Evolutionary conservation across 495 filamentous ascomycete species (phyloP).

Genomic region (Physcia stellaris): DNA sequence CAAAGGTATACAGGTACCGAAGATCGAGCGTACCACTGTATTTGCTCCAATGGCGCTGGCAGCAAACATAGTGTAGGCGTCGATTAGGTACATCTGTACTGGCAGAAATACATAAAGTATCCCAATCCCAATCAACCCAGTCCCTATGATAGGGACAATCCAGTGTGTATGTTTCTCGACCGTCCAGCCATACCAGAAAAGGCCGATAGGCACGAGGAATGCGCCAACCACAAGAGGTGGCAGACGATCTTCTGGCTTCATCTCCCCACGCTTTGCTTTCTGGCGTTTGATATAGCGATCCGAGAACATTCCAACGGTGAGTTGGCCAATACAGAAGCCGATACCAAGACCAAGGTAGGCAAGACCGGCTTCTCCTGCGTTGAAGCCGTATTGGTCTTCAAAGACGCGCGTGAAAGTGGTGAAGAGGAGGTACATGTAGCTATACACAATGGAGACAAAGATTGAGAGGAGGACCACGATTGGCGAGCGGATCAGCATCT

Average conservation of each 20-base stretch:
- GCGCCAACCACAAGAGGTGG: background rate
- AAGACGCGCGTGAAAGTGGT: slow-evolving; percentile 46
- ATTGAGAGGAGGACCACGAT: slow-evolving; percentile 43
- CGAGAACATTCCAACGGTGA: background rate
- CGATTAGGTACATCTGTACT: background rate
- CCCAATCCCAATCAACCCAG: background rate
- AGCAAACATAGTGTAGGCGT: slow-evolving; percentile 32
- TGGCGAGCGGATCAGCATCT: slow-evolving; percentile 39
- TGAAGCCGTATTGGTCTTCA: slow-evolving; percentile 38
- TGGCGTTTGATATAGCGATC: background rate
- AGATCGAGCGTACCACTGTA: slow-evolving; percentile 33
- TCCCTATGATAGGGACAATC: background rate
- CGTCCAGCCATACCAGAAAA: background rate
- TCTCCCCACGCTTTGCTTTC: background rate
- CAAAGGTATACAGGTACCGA: slow-evolving; percentile 38
- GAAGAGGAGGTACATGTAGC: slow-evolving; percentile 49
- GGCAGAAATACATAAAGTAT: background rate
- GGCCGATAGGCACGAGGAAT: background rate
- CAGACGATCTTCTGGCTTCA: background rate
- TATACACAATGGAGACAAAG: slow-evolving; percentile 43
- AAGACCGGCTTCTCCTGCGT: slow-evolving; percentile 39
- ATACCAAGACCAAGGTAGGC: slow-evolving; percentile 39
- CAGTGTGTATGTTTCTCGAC: background rate
- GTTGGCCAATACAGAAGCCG: slow-evolving; percentile 29
- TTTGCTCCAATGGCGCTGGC: slow-evolving; percentile 35